A percentile compares a stretch with the other conserved stretches of the same genome.
Evolutionary conservation across 768 basidiomycete genomes (phyloP).

Genomic region (Tubosaeta brunneosetosa): DNA sequence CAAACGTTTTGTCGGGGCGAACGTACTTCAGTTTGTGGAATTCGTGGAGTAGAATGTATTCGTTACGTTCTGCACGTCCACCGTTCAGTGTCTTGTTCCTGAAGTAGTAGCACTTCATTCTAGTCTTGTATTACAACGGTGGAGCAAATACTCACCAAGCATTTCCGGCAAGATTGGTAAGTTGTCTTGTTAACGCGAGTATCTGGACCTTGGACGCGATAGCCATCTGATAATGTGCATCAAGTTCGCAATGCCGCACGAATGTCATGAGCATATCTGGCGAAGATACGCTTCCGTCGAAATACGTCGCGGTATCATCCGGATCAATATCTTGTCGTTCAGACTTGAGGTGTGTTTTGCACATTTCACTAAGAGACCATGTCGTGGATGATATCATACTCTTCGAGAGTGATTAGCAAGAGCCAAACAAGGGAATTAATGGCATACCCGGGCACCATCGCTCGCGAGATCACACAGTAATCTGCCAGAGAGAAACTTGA

Average conservation of each 20-base stretch:
- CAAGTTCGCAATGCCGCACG: slow-evolving; percentile 89
- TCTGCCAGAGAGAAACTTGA: slow-evolving; percentile 79
- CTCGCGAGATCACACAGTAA: slow-evolving; percentile 90
- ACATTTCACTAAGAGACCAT: slow-evolving; percentile 98
- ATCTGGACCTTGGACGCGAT: slow-evolving; percentile 93
- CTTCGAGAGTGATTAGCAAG: slow-evolving; percentile 35
- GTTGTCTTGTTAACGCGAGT: slow-evolving; percentile 83
- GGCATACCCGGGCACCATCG: slow-evolving; percentile 83
- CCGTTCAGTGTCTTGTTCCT: slow-evolving; percentile 98
- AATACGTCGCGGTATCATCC: slow-evolving; percentile 87
- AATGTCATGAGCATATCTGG: slow-evolving; percentile 82
- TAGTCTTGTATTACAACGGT: neutral
- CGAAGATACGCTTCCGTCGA: slow-evolving; percentile 75
- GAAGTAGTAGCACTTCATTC: neutral
- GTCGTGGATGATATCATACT: slow-evolving; percentile 97
- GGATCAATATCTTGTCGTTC: slow-evolving; percentile 93
- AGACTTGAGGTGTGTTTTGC: slow-evolving; percentile 78
- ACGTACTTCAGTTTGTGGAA: slow-evolving; percentile 96
- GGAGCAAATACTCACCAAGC: slow-evolving; percentile 63
- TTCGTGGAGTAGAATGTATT: slow-evolving; percentile 97
- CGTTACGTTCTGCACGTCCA: slow-evolving; percentile 97
- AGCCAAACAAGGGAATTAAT: neutral
- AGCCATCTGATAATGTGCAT: slow-evolving; percentile 97
- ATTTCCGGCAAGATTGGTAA: slow-evolving; percentile 95
- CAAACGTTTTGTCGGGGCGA: slow-evolving; percentile 90